Evolutionary conservation across 371 early-diverging fungal species (phyloP).

Genomic region (Lichtheimia ramosa): DNA sequence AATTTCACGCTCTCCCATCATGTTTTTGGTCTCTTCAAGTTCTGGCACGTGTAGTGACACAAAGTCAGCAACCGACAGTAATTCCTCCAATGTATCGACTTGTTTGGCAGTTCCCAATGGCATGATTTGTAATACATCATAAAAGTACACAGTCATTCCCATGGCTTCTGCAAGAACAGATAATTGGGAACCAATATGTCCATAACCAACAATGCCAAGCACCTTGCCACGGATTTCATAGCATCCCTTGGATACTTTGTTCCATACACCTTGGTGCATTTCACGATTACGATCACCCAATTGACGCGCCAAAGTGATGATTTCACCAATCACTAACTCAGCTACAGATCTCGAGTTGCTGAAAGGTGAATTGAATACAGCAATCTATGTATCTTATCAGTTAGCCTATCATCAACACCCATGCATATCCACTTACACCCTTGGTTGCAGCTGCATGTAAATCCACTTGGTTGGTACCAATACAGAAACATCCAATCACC

Average conservation of each 20-base stretch:
- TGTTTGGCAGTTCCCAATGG: slow-evolving; percentile 89
- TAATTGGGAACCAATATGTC: slow-evolving; percentile 96
- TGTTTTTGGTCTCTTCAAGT: slow-evolving; percentile 92
- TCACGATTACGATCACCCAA: slow-evolving; percentile 90
- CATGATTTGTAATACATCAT: slow-evolving; percentile 91
- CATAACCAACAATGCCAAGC: slow-evolving; percentile 56
- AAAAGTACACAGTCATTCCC: slow-evolving; percentile 89
- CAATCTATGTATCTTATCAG: slow-evolving; percentile 53
- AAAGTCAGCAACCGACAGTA: slow-evolving; percentile 82
- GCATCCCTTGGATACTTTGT: slow-evolving; percentile 85
- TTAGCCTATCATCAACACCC: neutral
- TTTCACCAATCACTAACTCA: slow-evolving; percentile 91
- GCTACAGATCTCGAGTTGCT: slow-evolving; percentile 87
- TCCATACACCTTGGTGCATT: slow-evolving; percentile 91
- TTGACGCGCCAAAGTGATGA: slow-evolving; percentile 88
- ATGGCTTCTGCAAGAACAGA: slow-evolving; percentile 95
- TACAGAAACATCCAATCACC: slow-evolving; percentile 97
- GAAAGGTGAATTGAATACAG: slow-evolving; percentile 97
- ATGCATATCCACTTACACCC: slow-evolving; percentile 64
- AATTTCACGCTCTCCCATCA: slow-evolving; percentile 85
- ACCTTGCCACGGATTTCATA: slow-evolving; percentile 95
- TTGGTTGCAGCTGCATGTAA: slow-evolving; percentile 80
- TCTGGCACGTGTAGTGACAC: slow-evolving; percentile 96
- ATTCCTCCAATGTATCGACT: slow-evolving; percentile 65
- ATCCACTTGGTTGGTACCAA: slow-evolving; percentile 97